Conservation (phyloP, 495 filamentous ascomycete genomes). For the Talaromyces wortmannii region DNA sequence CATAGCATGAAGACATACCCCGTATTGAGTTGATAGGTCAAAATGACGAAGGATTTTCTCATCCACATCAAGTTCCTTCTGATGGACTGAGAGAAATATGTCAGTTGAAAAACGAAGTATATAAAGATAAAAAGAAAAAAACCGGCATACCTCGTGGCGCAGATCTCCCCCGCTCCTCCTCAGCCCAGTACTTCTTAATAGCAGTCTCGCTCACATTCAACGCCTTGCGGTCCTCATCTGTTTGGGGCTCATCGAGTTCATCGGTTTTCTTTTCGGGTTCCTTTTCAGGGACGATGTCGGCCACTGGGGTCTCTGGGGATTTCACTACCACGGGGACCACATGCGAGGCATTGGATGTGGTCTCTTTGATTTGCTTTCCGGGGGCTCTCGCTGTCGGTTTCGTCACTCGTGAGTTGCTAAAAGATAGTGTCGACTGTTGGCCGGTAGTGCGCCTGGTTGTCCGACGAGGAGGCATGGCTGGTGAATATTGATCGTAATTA, state of each 20-base stretch:
- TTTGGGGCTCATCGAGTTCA: conserved; percentile 33
- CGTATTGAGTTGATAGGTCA: conserved; percentile 82
- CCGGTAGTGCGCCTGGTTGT: conserved; percentile 35
- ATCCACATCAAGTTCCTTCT: conserved; percentile 57
- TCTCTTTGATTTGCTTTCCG: conserved; percentile 41
- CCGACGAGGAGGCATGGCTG: conserved; percentile 63
- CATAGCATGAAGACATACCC: conserved; percentile 51
- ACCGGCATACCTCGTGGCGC: conserved; percentile 26
- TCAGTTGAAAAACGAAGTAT: background rate
- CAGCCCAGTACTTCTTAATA: conserved; percentile 66
- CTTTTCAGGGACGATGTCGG: conserved; percentile 37
- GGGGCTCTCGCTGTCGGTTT: conserved; percentile 48
- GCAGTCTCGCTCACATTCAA: conserved; percentile 52
- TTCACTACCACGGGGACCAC: no score
- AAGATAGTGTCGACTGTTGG: conserved; percentile 67
- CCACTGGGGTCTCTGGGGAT: conserved; percentile 30
- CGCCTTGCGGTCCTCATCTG: conserved; percentile 48
- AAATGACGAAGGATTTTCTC: conserved; percentile 88
- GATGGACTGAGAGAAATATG: conserved; percentile 51
- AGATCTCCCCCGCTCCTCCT: conserved; percentile 53
- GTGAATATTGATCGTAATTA: background rate
- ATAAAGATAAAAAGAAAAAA: no score
- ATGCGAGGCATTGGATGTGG: conserved; percentile 1
- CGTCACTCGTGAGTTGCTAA: conserved; percentile 63
- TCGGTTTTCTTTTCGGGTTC: conserved; percentile 24